Conservation (phyloP, 495 filamentous ascomycete genomes). For the Glonium stellatum region DNA sequence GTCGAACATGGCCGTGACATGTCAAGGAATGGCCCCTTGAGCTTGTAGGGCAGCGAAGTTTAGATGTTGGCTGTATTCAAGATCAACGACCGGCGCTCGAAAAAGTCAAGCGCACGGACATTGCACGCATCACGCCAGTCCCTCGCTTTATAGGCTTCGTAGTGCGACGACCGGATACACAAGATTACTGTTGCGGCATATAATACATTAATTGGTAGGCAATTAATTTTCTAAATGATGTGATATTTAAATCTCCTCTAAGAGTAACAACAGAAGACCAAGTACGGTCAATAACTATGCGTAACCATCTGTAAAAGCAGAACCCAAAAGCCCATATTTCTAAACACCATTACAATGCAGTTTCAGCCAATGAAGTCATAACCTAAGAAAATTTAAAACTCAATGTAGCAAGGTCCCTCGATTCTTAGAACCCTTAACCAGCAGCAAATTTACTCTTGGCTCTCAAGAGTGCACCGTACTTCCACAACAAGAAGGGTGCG, state of each 20-base stretch:
- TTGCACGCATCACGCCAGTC: not conserved
- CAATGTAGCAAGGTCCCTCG: too few species aligned
- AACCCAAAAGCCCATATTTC: too few species aligned
- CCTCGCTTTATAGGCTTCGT: not conserved
- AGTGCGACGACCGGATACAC: not conserved
- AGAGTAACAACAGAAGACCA: too few species aligned
- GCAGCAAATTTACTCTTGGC: conserved; percentile 58
- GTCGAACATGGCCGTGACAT: not conserved
- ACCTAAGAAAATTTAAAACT: too few species aligned
- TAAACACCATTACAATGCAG: too few species aligned
- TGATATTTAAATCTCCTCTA: too few species aligned
- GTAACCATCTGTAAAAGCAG: too few species aligned
- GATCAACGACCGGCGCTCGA: not conserved
- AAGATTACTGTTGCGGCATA: not conserved
- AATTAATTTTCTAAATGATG: too few species aligned
- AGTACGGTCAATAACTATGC: too few species aligned
- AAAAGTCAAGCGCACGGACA: not conserved
- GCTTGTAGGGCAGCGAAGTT: not conserved
- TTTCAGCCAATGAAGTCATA: too few species aligned
- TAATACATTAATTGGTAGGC: too few species aligned
- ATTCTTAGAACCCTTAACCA: not conserved
- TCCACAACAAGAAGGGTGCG: conserved; percentile 57
- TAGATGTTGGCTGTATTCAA: not conserved
- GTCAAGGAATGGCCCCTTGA: not conserved
- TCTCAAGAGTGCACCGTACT: conserved; percentile 45